These are phyloP conservation scores for Beauveria caledonica DNA, from an alignment of 2,329 filamentous ascomycete genomes.

Conservation along the genomic window DNA sequence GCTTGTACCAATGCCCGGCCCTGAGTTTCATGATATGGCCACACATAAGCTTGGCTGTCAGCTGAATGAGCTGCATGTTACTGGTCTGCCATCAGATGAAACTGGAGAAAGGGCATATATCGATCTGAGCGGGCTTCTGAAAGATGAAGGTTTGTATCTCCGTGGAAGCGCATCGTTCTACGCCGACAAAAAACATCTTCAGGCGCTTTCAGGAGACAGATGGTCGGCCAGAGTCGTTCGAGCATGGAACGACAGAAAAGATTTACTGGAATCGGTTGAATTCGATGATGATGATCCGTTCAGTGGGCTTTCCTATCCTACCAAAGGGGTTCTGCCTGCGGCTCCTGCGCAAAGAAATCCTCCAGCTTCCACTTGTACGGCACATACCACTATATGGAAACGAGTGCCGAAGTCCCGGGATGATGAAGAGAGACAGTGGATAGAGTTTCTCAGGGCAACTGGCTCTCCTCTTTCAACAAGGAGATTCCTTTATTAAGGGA, in stretches of 20 bases:
- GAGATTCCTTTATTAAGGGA: no score
- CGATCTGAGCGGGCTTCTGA: conserved; percentile 43
- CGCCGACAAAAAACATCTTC: conserved; percentile 30
- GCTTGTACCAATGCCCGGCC: conserved; percentile 35
- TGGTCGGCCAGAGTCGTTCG: conserved; percentile 38
- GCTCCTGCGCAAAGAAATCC: conserved; percentile 27
- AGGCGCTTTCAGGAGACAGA: conserved; percentile 28
- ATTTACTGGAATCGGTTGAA: conserved; percentile 14
- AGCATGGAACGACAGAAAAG: conserved; percentile 27
- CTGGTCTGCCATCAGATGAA: conserved; percentile 42
- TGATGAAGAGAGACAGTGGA: conserved; percentile 34
- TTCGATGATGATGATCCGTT: conserved; percentile 19
- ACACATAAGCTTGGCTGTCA: conserved; percentile 45
- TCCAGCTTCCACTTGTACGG: conserved; percentile 31
- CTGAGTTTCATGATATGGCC: conserved; percentile 42
- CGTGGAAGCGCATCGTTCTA: conserved; percentile 37
- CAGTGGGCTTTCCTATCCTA: neutral
- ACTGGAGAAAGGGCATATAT: conserved; percentile 36
- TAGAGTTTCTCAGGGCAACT: conserved; percentile 34
- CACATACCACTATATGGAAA: conserved; percentile 43
- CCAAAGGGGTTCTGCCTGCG: neutral
- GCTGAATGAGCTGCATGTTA: conserved; percentile 44
- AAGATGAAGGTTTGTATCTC: conserved; percentile 43
- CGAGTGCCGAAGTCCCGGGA: conserved; percentile 37
- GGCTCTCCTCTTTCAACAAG: conserved; percentile 20